These are phyloP conservation scores for Xylariaceae sp. DNA, from an alignment of 2,329 filamentous ascomycete species.

Conservation along the genomic window DNA sequence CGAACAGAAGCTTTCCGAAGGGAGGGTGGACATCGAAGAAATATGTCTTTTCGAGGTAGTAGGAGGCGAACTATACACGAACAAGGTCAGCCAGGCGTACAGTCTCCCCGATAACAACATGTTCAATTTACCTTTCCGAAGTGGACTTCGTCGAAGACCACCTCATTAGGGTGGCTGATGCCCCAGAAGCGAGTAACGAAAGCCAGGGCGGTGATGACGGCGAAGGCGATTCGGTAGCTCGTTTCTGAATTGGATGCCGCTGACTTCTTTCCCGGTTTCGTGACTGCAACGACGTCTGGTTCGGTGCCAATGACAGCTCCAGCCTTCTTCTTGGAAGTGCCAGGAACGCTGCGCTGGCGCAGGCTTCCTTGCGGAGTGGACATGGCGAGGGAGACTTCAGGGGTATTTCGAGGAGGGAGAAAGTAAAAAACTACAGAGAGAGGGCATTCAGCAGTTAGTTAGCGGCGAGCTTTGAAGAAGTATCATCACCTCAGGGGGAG, in stretches of 20 bases:
- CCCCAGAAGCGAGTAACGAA: conserved; percentile 95
- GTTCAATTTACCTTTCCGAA: conserved; percentile 80
- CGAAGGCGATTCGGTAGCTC: conserved; percentile 77
- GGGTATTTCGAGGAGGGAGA: conserved; percentile 2
- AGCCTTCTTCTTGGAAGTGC: conserved; percentile 46
- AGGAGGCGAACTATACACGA: conserved; percentile 57
- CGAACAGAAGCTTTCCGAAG: conserved; percentile 96
- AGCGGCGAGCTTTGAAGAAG: no score
- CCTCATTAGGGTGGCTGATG: conserved; percentile 90
- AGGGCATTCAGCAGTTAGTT: background rate
- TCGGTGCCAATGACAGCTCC: conserved; percentile 36
- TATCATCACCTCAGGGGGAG: no score
- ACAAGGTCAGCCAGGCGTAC: background rate
- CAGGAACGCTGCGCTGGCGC: conserved; percentile 52
- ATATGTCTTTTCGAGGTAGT: conserved; percentile 93
- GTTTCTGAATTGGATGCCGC: conserved; percentile 54
- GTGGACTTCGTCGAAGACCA: conserved; percentile 98
- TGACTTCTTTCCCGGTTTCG: conserved; percentile 35
- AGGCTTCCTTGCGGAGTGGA: conserved; percentile 51
- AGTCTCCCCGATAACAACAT: no score
- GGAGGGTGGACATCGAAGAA: conserved; percentile 99
- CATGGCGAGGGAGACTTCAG: conserved; percentile 28
- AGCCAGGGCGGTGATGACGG: conserved; percentile 72
- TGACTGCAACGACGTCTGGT: conserved; percentile 46
- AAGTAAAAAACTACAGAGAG: conserved; percentile 2